A percentile compares a stretch with the other conserved stretches of the same genome.
Conservation (phyloP, 2,329 filamentous ascomycete genomes). For the Aspergillus versicolor region DNA sequence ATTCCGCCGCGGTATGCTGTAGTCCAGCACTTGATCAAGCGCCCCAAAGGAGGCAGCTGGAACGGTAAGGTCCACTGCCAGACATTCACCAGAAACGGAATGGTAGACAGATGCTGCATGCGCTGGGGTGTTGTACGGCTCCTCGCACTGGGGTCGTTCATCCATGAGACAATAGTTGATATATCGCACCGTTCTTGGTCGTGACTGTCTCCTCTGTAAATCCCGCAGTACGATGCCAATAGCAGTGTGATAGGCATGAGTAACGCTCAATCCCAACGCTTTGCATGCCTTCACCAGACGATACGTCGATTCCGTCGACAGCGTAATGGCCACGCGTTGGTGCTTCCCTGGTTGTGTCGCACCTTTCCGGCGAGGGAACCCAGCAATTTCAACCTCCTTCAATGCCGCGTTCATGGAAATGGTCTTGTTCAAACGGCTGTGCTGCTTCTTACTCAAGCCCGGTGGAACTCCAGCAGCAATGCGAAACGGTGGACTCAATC, state of each 20-base stretch:
- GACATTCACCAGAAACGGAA: slow-evolving; percentile 23
- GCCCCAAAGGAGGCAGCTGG: background rate
- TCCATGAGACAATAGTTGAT: slow-evolving; percentile 26
- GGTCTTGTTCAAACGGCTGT: slow-evolving; percentile 7
- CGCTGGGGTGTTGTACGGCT: slow-evolving; percentile 16
- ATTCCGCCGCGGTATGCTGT: background rate
- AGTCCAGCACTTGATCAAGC: background rate
- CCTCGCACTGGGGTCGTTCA: slow-evolving; percentile 21
- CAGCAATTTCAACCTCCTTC: slow-evolving; percentile 19
- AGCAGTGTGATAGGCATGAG: slow-evolving; percentile 27
- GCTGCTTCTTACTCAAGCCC: slow-evolving; percentile 8
- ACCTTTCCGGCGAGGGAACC: slow-evolving; percentile 15
- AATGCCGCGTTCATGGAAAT: slow-evolving; percentile 15
- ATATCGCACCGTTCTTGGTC: slow-evolving; percentile 21
- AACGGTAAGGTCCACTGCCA: slow-evolving; percentile 22
- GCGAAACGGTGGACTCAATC: slow-evolving; percentile 24
- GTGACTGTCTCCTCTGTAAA: slow-evolving; percentile 9
- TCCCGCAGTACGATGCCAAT: slow-evolving; percentile 21
- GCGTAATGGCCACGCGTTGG: slow-evolving; percentile 19
- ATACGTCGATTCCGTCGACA: slow-evolving; percentile 14
- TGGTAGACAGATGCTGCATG: slow-evolving; percentile 25
- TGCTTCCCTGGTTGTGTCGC: slow-evolving; percentile 18
- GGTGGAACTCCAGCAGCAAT: slow-evolving; percentile 21
- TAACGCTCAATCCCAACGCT: slow-evolving; percentile 16
- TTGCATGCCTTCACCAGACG: slow-evolving; percentile 18